Evolutionary conservation across 169 alveolate species (phyloP), one percentile per base, ranked within the genome.

Genomic region (Cryptosporidium parvum): DNA sequence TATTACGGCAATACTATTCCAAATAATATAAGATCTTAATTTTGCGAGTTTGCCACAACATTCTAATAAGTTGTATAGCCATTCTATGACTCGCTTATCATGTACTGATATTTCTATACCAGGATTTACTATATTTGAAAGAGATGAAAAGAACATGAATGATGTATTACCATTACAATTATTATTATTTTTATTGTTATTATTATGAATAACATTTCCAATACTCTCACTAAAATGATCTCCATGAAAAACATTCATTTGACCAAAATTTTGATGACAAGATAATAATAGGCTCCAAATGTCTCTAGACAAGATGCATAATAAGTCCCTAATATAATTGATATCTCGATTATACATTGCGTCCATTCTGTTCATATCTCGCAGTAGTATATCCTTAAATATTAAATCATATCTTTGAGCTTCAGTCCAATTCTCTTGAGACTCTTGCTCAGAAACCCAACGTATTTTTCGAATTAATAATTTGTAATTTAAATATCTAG

Each of bases 1-100:
- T 1, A 85, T 53, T 44, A 85, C 92, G 23, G 92, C 92, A 16
- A 85, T 61, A 29, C 86, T 69, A 39, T 85, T 85, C 92, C 92
- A 85, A 18, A 85, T 67, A 1, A 85, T 75, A 59, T 69, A 85
- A 7, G 80, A 61, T 21, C 92, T 39, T 31, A 85, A 48, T 9
- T 58, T 69, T 9, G 72, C 86, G 48, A 85, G 75, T 29, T 65
- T 80, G 8, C 89, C 89, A 62, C 75, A 80, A 59, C 89, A 80
- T 62, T 80, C 89, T 9, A 80, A 39, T 29, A 80, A 51, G 51
- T 80, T 80, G 65, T 80, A 51, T n/a, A 80, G 75, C 89, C 89
- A 80, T 37, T 80, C 89, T 58, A 80, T 65, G 8, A 65, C 51
- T 59, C 70, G 69, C 67, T 33, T 80, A 23, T 80, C 89, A 44